Base-by-base conservation (phyloP, 2,329 filamentous ascomycete genomes). In the Colletotrichum godetiae region DNA sequence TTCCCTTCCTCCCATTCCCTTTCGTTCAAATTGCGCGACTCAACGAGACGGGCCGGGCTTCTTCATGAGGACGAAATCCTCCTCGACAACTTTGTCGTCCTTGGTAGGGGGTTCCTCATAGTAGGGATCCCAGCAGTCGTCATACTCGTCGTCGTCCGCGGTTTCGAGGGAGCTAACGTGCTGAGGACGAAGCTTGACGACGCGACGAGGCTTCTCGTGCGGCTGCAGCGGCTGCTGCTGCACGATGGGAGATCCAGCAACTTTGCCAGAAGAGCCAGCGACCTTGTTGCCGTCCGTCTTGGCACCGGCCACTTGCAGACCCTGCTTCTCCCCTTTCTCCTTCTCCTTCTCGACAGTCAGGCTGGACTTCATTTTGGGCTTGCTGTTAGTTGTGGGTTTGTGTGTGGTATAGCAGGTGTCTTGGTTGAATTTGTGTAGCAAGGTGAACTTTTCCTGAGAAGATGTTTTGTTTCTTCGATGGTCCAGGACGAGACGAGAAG, bases 81-180 rank as follows among this genome's bases (percentile, higher is more conserved):
- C 49, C 3, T 66, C 71, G 13, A 61, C 27, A 22, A 70, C 29
- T n/a, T 61, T 61, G n/a, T 71, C 71, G 2, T 22, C 19, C 19
- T 49, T 27, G 46, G 55, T 15, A 22, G 22, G 55, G 6, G 46
- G 59, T 2, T 73, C 67, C 8, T 61, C 67, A 49, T 73, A 73
- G 37, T 37, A 24, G 2, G 71, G 60, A 3, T 70, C 60, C 71
- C 71, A 73, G 24, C 59, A 68, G 12, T 73, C 71, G 19, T 71
- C 71, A 37, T 73, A 73, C 19, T 73, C 46, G 29, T 73, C 71
- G 37, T 73, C 71, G 49, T 73, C 67, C 12, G 56, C 56, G 6
- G 71, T 73, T 12, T 73, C 71, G 19, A 73, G 67, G 5, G 22
- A 24, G 11, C 60, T 60, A 7, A 61, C 67, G 24, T 60, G 55